Evolutionary conservation across 441 rosid species (phyloP), one percentile per base, ranked within the genome.

Genomic region (Erodium moschatum): DNA sequence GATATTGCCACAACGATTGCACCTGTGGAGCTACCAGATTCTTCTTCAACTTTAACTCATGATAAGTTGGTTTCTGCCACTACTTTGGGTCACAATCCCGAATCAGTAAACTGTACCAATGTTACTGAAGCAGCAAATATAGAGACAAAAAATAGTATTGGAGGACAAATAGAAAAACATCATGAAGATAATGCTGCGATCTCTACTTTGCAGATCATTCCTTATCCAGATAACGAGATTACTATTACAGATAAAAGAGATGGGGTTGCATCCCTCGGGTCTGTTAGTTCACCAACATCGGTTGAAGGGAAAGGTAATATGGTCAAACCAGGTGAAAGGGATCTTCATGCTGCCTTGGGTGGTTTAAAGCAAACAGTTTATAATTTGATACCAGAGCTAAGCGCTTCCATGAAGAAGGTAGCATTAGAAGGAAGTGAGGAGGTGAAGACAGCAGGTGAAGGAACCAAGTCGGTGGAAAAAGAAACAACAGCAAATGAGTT

Each of bases 351-450:
- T 46, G 62, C 69, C 77, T 74, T 74, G 29, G 88, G 77, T 75
- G 83, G 78, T 69, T 72, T 62, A 8, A 83, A 82, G 79, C 76
- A 77, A 52, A 85, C 87, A 64, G 79, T 78, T 73, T 76, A 74
- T 66, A 72, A 68, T 64, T 77, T 85, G 74, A 86, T 85, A 44
- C 89, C 96, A 24, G 63, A 56, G 63, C 63, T 56, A 21, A 15
- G 63, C 71, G 90, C 87, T 74, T 82, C 96, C 67, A 85, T 83
- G 64, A 88, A 84, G 73, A 87, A 75, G 67, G 94, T 89, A 54
- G 92, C 97, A 72, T 69, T 91, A 69, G 90, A 88, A 87, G 92
- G 85, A 76, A 88, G 83, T 72, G 91, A 82, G 68, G 97, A 79
- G 78, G 86, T 81, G 65, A 87, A 87, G 84, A 80, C 79, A 65